These are phyloP conservation scores for Pythium oligandrum DNA, from an alignment of 352 stramenopile species.

Conservation along the genomic window DNA sequence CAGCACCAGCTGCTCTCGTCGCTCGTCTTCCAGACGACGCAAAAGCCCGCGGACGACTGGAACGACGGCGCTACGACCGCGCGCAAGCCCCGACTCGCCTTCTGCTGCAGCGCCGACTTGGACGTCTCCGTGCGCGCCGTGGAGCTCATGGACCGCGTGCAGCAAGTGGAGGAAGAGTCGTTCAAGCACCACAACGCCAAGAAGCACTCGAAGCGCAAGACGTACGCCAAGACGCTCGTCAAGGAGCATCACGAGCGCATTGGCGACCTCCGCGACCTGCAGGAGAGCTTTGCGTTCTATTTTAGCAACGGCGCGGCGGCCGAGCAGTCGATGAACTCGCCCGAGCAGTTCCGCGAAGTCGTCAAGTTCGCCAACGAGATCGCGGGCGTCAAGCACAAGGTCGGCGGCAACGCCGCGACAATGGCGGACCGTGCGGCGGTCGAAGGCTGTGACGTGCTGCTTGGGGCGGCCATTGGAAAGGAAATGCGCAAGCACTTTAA, in stretches of 20 bases:
- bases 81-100: conserved; percentile 47
- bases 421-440: conserved; percentile 71
- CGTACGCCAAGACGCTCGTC: conserved; percentile 17
- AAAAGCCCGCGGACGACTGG: conserved; percentile 16
- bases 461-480: conserved; percentile 72
- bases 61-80: conserved; percentile 1
- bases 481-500: conserved; percentile 71
- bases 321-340: conserved; percentile 79
- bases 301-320: conserved; percentile 73
- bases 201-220: conserved; percentile 18
- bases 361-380: conserved; percentile 63
- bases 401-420: conserved; percentile 74
- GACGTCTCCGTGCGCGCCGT: conserved; percentile 75
- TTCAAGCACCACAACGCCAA: conserved; percentile 29
- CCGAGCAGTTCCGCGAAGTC: conserved; percentile 68
- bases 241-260: conserved; percentile 74
- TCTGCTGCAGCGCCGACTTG: conserved; percentile 79
- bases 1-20: conserved; percentile 65
- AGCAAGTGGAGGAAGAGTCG: conserved; percentile 37
- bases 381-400: conserved; percentile 48
- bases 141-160: conserved; percentile 62
- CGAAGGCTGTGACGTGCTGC: conserved; percentile 63
- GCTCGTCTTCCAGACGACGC: conserved; percentile 49
- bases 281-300: conserved; percentile 83
- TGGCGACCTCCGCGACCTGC: conserved; percentile 44